Percentiles rank a stretch among this genome's conserved stretches.
These are phyloP conservation scores for Strobilomyces dryophilus DNA, from an alignment of 768 basidiomycete species.

Conservation along the genomic window DNA sequence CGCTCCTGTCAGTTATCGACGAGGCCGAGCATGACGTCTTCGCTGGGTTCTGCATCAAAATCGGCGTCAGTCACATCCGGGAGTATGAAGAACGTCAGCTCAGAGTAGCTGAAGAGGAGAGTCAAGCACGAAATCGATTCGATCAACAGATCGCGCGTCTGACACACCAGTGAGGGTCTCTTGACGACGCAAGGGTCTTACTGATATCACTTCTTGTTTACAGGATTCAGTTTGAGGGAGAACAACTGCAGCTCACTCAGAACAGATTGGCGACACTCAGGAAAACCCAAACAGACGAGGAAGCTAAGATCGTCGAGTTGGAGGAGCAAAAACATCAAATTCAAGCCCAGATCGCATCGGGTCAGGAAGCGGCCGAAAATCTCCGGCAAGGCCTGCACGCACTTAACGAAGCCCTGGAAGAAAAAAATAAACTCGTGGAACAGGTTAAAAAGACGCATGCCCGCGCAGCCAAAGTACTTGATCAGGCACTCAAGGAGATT, in stretches of 20 bases:
- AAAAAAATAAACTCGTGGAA: conserved; percentile 70
- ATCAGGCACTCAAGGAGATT: conserved; percentile 90
- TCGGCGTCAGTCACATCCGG: conserved; percentile 77
- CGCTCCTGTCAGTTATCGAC: conserved; percentile 56
- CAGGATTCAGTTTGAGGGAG: conserved; percentile 78
- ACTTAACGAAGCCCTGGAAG: conserved; percentile 63
- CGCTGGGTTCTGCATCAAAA: conserved; percentile 69
- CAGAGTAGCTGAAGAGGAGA: conserved; percentile 84
- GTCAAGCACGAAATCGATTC: conserved; percentile 74
- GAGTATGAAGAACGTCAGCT: conserved; percentile 93
- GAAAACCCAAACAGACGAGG: conserved; percentile 48
- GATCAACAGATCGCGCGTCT: conserved; percentile 85
- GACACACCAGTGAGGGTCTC: conserved; percentile 66
- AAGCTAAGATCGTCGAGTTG: conserved; percentile 48
- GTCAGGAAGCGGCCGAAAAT: conserved; percentile 50
- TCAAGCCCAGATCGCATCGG: conserved; percentile 55
- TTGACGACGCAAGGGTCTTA: background rate
- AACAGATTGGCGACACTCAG: conserved; percentile 60
- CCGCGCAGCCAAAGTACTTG: conserved; percentile 72
- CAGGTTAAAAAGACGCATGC: conserved; percentile 65
- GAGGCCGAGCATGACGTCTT: conserved; percentile 81
- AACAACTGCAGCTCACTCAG: conserved; percentile 61
- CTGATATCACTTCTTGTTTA: conserved; percentile 1
- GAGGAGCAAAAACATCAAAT: conserved; percentile 51
- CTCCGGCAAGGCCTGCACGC: conserved; percentile 60